These are phyloP conservation scores for Rhododendron vialii DNA, from an alignment of 148 eudicot species.

Conservation along the genomic window DNA sequence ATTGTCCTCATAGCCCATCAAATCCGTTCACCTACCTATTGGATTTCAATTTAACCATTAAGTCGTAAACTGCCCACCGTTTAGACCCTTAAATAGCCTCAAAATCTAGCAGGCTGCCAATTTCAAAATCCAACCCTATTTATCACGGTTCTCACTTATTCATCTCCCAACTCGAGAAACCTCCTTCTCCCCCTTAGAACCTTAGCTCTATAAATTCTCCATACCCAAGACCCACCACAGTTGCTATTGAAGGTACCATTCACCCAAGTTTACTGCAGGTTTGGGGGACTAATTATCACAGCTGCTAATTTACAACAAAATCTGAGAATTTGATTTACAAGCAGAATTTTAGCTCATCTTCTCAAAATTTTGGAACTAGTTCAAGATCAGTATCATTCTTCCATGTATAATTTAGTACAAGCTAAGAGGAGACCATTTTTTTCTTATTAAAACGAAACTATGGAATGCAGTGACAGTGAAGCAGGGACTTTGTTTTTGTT, in stretches of 20 bases:
- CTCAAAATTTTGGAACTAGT: background rate
- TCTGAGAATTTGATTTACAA: background rate
- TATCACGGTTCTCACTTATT: background rate
- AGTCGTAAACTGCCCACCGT: no score
- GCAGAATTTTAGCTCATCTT: background rate
- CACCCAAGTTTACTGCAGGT: background rate
- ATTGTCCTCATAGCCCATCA: background rate
- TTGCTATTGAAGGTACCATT: background rate
- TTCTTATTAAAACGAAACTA: background rate
- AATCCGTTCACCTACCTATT: background rate
- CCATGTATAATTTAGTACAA: background rate
- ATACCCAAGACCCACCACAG: background rate
- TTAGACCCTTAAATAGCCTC: background rate
- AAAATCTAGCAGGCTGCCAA: background rate
- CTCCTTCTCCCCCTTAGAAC: background rate
- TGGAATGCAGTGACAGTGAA: background rate
- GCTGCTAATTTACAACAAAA: no score
- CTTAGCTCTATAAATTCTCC: background rate
- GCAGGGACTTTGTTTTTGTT: background rate
- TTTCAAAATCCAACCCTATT: background rate
- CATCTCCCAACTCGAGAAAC: background rate
- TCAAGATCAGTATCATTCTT: background rate
- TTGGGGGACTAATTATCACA: no score
- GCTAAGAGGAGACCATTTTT: background rate
- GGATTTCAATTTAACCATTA: background rate